Evolutionary conservation across 1,139 yeast genomes (phyloP).

Genomic region (Pichia cactophila): DNA sequence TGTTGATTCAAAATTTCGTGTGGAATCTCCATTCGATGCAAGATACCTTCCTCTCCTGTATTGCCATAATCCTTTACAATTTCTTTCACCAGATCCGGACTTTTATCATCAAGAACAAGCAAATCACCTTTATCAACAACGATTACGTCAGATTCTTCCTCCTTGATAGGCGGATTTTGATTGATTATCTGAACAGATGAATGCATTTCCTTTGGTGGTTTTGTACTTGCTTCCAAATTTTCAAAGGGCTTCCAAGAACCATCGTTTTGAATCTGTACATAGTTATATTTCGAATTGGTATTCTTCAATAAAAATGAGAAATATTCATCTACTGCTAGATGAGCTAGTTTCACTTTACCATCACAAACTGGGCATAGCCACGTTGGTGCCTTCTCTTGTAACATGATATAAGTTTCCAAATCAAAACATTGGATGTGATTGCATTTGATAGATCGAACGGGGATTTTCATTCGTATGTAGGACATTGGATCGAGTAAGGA

Average conservation of each 20-base stretch:
- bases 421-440: slow-evolving; percentile 71
- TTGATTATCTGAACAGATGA: slow-evolving; percentile 1
- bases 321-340: slow-evolving; percentile 55
- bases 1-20: background rate
- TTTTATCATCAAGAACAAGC: slow-evolving; percentile 7
- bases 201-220: slow-evolving; percentile 6
- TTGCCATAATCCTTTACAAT: background rate
- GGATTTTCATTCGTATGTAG: slow-evolving; percentile 50
- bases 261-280: slow-evolving; percentile 46
- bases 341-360: slow-evolving; percentile 35
- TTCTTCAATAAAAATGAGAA: slow-evolving; percentile 42
- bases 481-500: slow-evolving; percentile 61
- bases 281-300: slow-evolving; percentile 43
- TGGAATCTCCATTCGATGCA: background rate
- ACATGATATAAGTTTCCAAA: slow-evolving; percentile 47
- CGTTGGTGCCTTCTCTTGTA: slow-evolving; percentile 55
- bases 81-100: background rate
- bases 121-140: slow-evolving; percentile 5
- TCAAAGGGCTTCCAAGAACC: slow-evolving; percentile 46
- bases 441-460: slow-evolving; percentile 53
- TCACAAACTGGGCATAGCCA: slow-evolving; percentile 69
- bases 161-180: slow-evolving; percentile 6
- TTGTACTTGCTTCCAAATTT: slow-evolving; percentile 3
- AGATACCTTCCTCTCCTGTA: background rate
- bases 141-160: slow-evolving; percentile 11